Base-by-base conservation (phyloP, 2,329 filamentous ascomycete genomes). In the Penicillium griseofulvum region DNA sequence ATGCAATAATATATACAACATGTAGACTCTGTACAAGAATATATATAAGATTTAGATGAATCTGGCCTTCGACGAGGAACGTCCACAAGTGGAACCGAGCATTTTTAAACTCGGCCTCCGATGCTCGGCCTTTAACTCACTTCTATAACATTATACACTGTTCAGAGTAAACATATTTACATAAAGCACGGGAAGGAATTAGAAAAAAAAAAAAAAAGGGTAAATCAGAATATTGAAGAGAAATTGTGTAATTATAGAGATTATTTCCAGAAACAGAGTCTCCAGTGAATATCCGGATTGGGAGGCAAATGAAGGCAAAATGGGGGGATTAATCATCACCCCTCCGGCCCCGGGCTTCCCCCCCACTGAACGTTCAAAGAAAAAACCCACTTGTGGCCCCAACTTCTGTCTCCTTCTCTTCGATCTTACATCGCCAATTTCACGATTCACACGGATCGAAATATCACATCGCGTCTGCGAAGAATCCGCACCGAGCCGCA, bases 241-340 rank as follows among this genome's bases (percentile, higher is more conserved):
- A 19, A 8, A 19, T 9, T 14, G 6, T 22, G 14, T 42, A 31
- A 8, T 6, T 26, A 10, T 26, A 24, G 19, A 24, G 19, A 29
- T 11, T 22, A 16, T 19, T 24, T 17, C 7, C 29, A 14, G 26
- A 24, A 17, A 31, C 22, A 19, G 10, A 19, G 26, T 19, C 11
- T 9, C 10, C 22, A 43, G 19, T 49, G 14, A 31, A 8, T 16
- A 9, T 11, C 14, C 52, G 52, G 41, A 45, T 44, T 24, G 37
- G 44, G 43, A 46, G 39, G 48, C 49, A 36, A 28, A 44, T 45
- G 28, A 28, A 46, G 42, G 42, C 41, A 45, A 54, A 52, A 29
- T 26, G 48, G 28, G 38, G 38, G 55, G 51, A 60, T 63, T 63
- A 64, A 52, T 64, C 60, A 64, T 57, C 62, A 33, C 29, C 57